Percentiles rank a stretch among this genome's conserved stretches.
phyloP scores from a whole-genome alignment of 148 eudicot species.

The Persicaria maculosa region DNA sequence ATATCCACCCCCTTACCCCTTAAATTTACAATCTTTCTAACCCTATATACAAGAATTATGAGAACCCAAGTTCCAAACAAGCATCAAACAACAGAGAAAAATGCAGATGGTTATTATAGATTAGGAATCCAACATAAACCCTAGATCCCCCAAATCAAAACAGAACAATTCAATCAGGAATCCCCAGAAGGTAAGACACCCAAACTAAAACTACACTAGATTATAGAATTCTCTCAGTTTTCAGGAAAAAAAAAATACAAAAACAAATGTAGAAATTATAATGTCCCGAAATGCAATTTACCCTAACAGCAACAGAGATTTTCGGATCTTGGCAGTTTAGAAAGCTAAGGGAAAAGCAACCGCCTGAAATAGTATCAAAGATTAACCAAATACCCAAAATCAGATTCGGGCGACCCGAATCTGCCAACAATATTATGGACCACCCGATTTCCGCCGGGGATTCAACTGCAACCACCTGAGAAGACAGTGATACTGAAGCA shows the following conservation, averaged over 20 bases:
- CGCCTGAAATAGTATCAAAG: background rate
- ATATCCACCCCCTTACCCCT: no score
- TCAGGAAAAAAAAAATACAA: background rate
- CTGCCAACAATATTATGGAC: background rate
- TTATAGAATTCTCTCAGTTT: background rate
- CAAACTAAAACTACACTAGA: background rate
- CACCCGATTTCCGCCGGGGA: background rate
- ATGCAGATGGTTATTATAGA: background rate
- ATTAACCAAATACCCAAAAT: background rate
- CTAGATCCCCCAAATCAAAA: conserved; percentile 11
- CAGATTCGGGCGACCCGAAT: conserved; percentile 6
- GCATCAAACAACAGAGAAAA: background rate
- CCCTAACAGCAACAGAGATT: conserved; percentile 1
- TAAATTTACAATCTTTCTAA: background rate
- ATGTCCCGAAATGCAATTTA: background rate
- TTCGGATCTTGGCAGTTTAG: conserved; percentile 9
- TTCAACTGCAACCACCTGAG: background rate
- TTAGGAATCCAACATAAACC: background rate
- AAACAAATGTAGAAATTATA: background rate
- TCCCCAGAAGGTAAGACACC: background rate
- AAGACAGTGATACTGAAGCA: background rate
- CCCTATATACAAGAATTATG: background rate
- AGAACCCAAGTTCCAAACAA: background rate
- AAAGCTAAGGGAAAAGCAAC: background rate
- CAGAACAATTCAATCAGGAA: background rate